Evolutionary conservation across 371 early-diverging fungal genomes (phyloP).

Genomic region (Lichtheimia ramosa): DNA sequence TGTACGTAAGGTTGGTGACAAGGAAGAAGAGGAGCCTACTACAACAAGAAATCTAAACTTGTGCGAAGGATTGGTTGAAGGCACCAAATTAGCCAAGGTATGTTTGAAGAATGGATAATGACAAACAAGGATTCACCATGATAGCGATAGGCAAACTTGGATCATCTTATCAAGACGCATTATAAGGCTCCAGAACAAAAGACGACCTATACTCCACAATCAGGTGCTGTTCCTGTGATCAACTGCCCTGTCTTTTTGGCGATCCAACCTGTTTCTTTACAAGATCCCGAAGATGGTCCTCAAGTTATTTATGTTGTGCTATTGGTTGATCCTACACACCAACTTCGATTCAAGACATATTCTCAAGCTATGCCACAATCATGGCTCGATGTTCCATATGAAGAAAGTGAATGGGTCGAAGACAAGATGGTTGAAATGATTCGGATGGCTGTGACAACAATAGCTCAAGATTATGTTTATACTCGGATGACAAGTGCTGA

Average conservation of each 20-base stretch:
- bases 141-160: slow-evolving; percentile 47
- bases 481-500: slow-evolving; percentile 57
- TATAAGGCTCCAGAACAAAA: slow-evolving; percentile 27
- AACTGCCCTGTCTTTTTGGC: slow-evolving; percentile 67
- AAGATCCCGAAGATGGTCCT: slow-evolving; percentile 24
- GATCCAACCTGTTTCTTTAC: slow-evolving; percentile 58
- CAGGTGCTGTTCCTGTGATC: slow-evolving; percentile 50
- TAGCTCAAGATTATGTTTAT: slow-evolving; percentile 74
- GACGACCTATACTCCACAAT: slow-evolving; percentile 27
- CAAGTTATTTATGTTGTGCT: slow-evolving; percentile 55
- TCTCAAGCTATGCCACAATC: slow-evolving; percentile 60
- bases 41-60: slow-evolving; percentile 54
- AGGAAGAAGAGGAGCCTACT: slow-evolving; percentile 26
- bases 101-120: not conserved
- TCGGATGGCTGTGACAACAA: slow-evolving; percentile 54
- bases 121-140: not conserved
- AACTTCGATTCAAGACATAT: slow-evolving; percentile 55
- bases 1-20: slow-evolving; percentile 50
- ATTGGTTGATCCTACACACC: slow-evolving; percentile 62
- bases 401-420: slow-evolving; percentile 73
- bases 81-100: slow-evolving; percentile 58
- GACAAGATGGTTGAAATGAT: slow-evolving; percentile 62
- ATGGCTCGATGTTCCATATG: slow-evolving; percentile 66
- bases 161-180: slow-evolving; percentile 53
- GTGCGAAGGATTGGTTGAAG: slow-evolving; percentile 60